Base-by-base conservation (phyloP, 768 basidiomycete genomes). In the Pholiota conissans region DNA sequence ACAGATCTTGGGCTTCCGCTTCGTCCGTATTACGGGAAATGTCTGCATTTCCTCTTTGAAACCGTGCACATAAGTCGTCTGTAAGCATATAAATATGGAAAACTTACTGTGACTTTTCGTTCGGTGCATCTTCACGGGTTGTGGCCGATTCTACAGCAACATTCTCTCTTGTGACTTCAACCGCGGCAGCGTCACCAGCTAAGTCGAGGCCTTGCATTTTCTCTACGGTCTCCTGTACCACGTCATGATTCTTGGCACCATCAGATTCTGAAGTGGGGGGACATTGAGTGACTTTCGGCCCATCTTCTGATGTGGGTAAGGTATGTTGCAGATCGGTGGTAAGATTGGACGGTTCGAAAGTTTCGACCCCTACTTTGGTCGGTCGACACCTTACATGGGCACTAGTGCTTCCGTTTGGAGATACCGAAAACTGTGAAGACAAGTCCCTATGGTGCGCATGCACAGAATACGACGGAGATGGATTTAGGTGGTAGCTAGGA, bases 1-100 rank as follows among this genome's bases (percentile, higher is more conserved):
- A 78, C 11, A 80, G 55, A 50, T 78, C 80, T 51, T 77, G 76
- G 39, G 55, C 66, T 18, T 70, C 68, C 9, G 20, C 18, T 7
- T 20, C 20, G 13, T 63, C 57, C 14, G 20, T 5, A 27, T 47
- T 27, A 27, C 47, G 47, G 10, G 26, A 52, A 14, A 40, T 9
- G 30, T 59, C 39, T 4, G 29, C 22, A 34, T 18, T 49, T 30
- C 27, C 50, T 37, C 50, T 49, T 14, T 10, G 6, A 53, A 39
- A 40, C 9, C 52, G n/a, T 46, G 20, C 34, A 14, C 22, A 6
- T 32, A 40, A 39, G 22, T 29, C 5, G 46, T 18, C 8, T 45
- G 42, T 45, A 45, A 20, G 10, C 9, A 24, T 10, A 18, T 6
- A 45, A 18, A 45, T 24, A 22, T 7, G 24, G 8, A 22, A 1